Evolutionary conservation across 345 rosid genomes (phyloP).

Genomic region (Limnanthes douglasii): DNA sequence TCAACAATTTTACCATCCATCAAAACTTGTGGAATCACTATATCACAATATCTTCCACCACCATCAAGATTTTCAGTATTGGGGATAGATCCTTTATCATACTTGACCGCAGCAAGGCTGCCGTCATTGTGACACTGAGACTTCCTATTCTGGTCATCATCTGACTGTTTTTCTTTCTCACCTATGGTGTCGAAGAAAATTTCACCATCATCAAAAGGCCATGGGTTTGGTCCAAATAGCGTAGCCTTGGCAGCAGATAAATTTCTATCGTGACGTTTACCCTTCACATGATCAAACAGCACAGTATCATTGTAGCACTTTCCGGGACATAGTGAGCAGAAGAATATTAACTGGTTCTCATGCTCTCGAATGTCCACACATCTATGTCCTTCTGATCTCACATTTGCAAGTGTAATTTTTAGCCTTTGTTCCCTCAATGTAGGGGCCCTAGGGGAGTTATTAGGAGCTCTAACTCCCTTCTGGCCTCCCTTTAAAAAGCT

Average conservation of each 20-base stretch:
- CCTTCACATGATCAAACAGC: conserved; percentile 65
- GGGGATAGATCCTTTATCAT: too few relatives aligned
- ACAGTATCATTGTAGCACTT: conserved; percentile 68
- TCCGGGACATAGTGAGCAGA: conserved; percentile 76
- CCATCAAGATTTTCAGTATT: conserved; percentile 8
- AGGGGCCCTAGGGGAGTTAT: conserved; percentile 21
- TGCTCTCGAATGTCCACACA: conserved; percentile 76
- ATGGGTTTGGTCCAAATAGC: conserved; percentile 54
- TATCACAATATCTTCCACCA: conserved; percentile 4
- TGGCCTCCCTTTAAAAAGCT: conserved; percentile 58
- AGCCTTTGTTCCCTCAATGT: conserved; percentile 59
- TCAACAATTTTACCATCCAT: conserved; percentile 43
- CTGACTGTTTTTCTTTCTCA: conserved; percentile 12
- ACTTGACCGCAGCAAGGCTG: conserved; percentile 42
- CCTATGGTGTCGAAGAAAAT: conserved; percentile 52
- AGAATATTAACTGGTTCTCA: conserved; percentile 59
- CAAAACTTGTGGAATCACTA: conserved; percentile 38
- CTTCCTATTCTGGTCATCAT: conserved; percentile 10
- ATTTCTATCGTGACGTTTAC: conserved; percentile 62
- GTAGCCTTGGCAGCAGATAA: conserved; percentile 57
- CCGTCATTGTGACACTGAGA: conserved; percentile 13
- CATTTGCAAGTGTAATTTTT: conserved; percentile 41
- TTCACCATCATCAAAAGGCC: conserved; percentile 89
- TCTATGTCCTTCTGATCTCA: conserved; percentile 57
- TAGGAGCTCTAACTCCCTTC: conserved; percentile 36